Evolutionary conservation across 2,329 filamentous ascomycete genomes (phyloP), one percentile per base, ranked within the genome.

Genomic region (Biscogniauxia marginata): DNA sequence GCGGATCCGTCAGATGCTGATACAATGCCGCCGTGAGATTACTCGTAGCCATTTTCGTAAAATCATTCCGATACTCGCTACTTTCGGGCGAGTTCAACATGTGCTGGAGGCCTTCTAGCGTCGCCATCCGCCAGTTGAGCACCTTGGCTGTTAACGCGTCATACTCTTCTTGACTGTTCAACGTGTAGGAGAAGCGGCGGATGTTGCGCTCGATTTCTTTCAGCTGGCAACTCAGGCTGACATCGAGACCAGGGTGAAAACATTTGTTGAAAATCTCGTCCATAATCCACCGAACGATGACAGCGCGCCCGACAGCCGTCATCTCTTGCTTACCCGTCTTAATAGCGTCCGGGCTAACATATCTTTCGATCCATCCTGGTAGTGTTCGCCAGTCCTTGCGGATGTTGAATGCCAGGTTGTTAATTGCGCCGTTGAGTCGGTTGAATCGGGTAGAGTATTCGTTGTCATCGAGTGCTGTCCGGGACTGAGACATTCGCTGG

Each of bases 241-340:
- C 79, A 52, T 97, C 91, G 11, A 99, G 81, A 8, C 88, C 88
- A 0, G 95, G 95, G 69, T 99, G 95, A 76, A 99, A 98, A 73
- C 89, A 93, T 53, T 88, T 87, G 71, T 96, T 87, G 71, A 98
- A 96, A 46, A 98, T 84, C 69, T 96, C 91, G 48, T 96, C 91
- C 21, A 93, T 87, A 5, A 99, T 77, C 91, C 93, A 99, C 58
- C 87, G 85, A 23, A 90, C 90, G 64, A 99, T 92, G 62, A 93
- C 86, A 11, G 93, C 92, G 53, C 93, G 86, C 16, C 95, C 95
- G 21, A 96, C 89, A 4, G 93, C 93, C 6, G 92, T 98, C 95
- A 99, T 99, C 74, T 99, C 95, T 72, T 97, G 93, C 70, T 93
- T 96, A 59, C 93, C 95, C 8, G 88, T 91, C 66, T 87, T 84